Percentiles rank a stretch among this genome's conserved stretches.
Conservation (phyloP, 78 protist genomes). For the Protostelium mycophagum region DNA sequence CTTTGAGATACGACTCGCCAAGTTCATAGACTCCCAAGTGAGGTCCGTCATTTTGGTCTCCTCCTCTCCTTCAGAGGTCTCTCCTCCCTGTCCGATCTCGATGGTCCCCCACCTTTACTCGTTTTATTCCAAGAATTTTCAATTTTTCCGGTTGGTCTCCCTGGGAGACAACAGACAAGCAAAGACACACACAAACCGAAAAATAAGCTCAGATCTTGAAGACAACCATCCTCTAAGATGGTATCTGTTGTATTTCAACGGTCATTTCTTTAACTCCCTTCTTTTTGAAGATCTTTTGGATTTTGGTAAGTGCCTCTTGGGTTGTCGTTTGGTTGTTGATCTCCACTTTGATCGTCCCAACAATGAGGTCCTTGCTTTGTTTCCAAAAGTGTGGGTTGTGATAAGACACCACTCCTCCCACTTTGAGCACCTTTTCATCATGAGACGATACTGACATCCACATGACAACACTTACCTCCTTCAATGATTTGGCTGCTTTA, state of each 20-base stretch:
- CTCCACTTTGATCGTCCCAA: constrained; percentile 20
- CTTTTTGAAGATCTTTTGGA: background rate
- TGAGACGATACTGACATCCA: background rate
- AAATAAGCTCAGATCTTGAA: no score
- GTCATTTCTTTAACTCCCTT: background rate
- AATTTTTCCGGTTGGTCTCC: background rate
- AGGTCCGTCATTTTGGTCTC: background rate
- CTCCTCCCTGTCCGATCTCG: background rate
- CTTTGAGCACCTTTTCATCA: background rate
- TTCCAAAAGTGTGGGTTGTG: constrained; percentile 32
- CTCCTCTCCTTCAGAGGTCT: background rate
- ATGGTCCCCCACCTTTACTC: background rate
- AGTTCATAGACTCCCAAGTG: background rate
- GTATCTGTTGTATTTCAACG: background rate
- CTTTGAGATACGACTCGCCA: background rate
- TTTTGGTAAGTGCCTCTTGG: background rate
- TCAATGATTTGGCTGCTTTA: background rate
- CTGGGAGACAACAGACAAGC: background rate
- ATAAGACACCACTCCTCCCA: constrained; percentile 14
- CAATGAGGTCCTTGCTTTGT: constrained; percentile 4
- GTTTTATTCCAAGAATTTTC: background rate
- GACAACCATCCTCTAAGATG: background rate
- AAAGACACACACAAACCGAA: background rate
- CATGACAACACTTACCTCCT: no score
- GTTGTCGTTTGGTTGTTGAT: background rate